Evolutionary conservation across 768 basidiomycete genomes (phyloP).

Genomic region (Tulasnella sp.): DNA sequence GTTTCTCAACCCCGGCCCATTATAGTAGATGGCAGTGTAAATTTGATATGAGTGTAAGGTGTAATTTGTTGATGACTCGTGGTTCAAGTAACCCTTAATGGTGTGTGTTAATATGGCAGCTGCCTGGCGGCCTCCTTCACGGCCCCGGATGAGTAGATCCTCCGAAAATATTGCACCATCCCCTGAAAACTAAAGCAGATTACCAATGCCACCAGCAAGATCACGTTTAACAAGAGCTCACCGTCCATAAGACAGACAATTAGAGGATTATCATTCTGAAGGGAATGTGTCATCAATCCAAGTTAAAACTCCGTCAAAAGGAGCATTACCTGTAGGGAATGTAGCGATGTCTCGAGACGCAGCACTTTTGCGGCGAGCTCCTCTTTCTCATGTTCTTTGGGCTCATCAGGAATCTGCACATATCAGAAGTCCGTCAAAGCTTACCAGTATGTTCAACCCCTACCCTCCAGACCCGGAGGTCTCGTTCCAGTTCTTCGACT

Average conservation of each 20-base stretch:
- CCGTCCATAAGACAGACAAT: constrained; percentile 7
- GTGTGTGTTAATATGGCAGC: not conserved
- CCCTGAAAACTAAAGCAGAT: not conserved
- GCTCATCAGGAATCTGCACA: no score
- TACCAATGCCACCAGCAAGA: not conserved
- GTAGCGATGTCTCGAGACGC: no score
- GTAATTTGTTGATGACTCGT: not conserved
- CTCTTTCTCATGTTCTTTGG: no score
- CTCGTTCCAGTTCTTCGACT: no score
- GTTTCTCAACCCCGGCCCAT: not conserved
- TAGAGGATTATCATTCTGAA: not conserved
- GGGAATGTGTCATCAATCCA: no score
- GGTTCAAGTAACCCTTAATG: not conserved
- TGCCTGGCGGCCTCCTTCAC: not conserved
- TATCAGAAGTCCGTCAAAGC: no score
- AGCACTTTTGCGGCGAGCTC: no score
- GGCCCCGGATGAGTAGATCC: not conserved
- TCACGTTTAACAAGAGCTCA: not conserved
- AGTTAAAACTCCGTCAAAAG: no score
- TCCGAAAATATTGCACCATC: constrained; percentile 5
- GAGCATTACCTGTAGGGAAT: no score
- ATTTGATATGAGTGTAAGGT: not conserved
- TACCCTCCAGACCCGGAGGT: no score
- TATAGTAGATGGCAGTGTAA: not conserved
- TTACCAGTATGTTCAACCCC: no score